Conservation (phyloP, 257 asterid genomes). For the Thymus quinquecostatus region DNA sequence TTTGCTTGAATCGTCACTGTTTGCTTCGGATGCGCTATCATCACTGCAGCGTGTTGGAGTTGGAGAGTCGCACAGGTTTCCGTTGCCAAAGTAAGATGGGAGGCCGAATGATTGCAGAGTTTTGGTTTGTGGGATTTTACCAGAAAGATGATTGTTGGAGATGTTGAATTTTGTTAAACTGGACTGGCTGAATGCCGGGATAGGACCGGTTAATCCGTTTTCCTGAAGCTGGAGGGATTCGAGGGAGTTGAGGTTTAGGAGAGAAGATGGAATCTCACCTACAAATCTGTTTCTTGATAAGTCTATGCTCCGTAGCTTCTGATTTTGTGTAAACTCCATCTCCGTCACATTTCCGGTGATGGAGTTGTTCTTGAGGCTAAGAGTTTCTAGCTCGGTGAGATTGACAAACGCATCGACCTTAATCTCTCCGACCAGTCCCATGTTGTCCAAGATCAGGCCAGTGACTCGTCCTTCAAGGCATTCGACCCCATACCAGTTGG, state of each 20-base stretch:
- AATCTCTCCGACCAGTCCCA: conserved; percentile 54
- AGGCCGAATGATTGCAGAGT: conserved; percentile 41
- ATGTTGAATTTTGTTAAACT: conserved; percentile 54
- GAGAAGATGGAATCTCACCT: conserved; percentile 55
- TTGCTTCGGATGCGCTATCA: conserved; percentile 24
- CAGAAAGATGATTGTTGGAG: conserved; percentile 60
- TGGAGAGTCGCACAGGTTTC: conserved; percentile 42
- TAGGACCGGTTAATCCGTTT: conserved; percentile 52
- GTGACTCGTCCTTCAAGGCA: conserved; percentile 66
- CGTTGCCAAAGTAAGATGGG: conserved; percentile 48
- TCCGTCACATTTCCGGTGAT: conserved; percentile 56
- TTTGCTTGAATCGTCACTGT: conserved; percentile 14
- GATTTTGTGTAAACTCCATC: conserved; percentile 52
- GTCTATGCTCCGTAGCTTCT: conserved; percentile 48
- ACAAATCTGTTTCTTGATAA: conserved; percentile 54
- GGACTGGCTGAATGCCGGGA: conserved; percentile 54
- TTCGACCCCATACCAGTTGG: conserved; percentile 63
- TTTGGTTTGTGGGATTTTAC: conserved; percentile 54
- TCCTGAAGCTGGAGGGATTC: conserved; percentile 62
- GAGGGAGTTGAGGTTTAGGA: conserved; percentile 41
- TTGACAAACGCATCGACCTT: conserved; percentile 44
- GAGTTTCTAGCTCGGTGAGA: conserved; percentile 50
- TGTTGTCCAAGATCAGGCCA: conserved; percentile 50
- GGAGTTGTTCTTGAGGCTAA: conserved; percentile 64
- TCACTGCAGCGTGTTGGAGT: conserved; percentile 21